Percentiles rank a stretch among this genome's conserved stretches.
These are phyloP conservation scores for Pseudognaphalium luteoalbum DNA, from an alignment of 129 eudicot species.

Conservation along the genomic window DNA sequence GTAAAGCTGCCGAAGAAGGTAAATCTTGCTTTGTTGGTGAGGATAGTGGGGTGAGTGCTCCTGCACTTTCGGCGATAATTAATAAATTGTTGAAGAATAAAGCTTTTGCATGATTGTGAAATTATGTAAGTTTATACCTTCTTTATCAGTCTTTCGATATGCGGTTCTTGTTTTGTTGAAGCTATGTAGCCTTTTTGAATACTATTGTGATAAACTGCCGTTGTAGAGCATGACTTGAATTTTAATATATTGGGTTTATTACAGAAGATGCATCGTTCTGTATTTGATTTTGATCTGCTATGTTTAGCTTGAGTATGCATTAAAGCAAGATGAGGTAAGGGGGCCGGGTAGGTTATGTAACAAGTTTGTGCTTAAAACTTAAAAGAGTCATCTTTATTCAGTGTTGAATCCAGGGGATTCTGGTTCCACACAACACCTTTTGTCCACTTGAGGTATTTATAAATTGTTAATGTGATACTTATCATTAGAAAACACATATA, in stretches of 20 bases:
- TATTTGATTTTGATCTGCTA: not conserved
- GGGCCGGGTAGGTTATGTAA: too few relatives aligned
- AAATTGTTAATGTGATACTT: not conserved
- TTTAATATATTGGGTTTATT: slow-evolving; percentile 11
- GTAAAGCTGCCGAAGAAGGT: slow-evolving; percentile 95
- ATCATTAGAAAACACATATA: not conserved
- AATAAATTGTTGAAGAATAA: slow-evolving; percentile 53
- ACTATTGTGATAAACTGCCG: not conserved
- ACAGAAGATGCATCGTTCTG: not conserved
- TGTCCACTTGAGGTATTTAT: too few relatives aligned
- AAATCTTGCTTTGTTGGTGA: slow-evolving; percentile 71
- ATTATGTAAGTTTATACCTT: not conserved
- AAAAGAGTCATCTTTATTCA: too few relatives aligned
- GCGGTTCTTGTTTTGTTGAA: slow-evolving; percentile 1
- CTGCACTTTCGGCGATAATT: slow-evolving; percentile 64
- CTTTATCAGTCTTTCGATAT: not conserved
- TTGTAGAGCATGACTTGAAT: not conserved
- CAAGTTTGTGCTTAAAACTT: too few relatives aligned
- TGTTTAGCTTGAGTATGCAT: too few relatives aligned
- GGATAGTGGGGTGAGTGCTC: slow-evolving; percentile 64
- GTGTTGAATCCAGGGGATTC: too few relatives aligned
- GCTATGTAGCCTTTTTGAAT: not conserved
- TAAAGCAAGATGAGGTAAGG: too few relatives aligned
- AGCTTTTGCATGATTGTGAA: not conserved
- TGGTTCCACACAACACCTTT: too few relatives aligned